Evolutionary conservation across 2,329 filamentous ascomycete species (phyloP), one percentile per base, ranked within the genome.

Genomic region (Exophiala oligosperma): DNA sequence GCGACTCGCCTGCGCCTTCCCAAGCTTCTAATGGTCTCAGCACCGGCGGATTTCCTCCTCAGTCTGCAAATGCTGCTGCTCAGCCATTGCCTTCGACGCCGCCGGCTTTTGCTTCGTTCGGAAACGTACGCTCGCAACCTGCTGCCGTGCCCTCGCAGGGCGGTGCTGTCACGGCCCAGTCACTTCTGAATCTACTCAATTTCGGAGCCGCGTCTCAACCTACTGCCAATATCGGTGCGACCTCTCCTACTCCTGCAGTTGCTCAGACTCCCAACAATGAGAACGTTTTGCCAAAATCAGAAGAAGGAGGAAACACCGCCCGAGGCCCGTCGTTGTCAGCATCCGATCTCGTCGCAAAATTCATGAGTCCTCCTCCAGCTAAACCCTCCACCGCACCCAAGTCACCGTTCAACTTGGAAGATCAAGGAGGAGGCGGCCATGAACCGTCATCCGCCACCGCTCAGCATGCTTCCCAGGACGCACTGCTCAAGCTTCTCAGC

Each of bases 401-500:
- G 11, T 68, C 71, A 28, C 52, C 60, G 23, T 56, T 57, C 28
- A 56, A 56, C n/a, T 26, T 62, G 8, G 51, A 64, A 43, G 62
- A 64, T 53, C 59, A 60, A 54, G 62, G 55, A 5, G 56, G 56
- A 28, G 62, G 56, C 47, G 60, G 60, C 11, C 49, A 21, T 23
- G 24, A 43, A 17, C 40, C 37, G 28, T 28, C 57, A 48, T 61
- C 69, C 38, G 64, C 69, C 12, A 65, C 66, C 17, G 64, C 72
- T 38, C 63, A 72, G 48, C 81, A 85, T 48, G 88, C 91, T 72
- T 90, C 92, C 3, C 90, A 95, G 73, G 87, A 93, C 63, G 90
- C 94, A 70, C 80, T 99, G 49, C 84, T 97, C 62, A 89, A 91
- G 67, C 80, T 97, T 58, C 82, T 99, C 63, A 94, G 92, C 69